phyloP scores from a whole-genome alignment of 176 grass and related monocot genomes.

The Bromus sterilis region DNA sequence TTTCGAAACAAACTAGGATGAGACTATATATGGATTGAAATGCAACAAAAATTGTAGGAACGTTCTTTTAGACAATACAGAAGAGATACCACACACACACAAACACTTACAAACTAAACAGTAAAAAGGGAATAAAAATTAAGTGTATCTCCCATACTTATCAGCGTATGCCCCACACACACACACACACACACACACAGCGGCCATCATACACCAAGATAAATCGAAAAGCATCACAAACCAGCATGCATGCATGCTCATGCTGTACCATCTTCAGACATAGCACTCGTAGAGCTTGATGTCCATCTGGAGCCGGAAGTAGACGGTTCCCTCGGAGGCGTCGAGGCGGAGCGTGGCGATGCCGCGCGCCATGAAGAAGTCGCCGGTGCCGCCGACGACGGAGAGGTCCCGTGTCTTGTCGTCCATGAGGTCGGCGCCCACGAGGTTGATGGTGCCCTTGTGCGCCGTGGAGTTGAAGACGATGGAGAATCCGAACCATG shows the following conservation, averaged over 20 bases:
- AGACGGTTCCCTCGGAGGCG: neutral
- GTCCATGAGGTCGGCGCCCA: neutral
- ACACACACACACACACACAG: neutral
- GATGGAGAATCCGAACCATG: neutral
- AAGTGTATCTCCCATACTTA: neutral
- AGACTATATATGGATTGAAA: too few relatives aligned
- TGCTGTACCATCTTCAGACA: too few relatives aligned
- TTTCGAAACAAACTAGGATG: too few relatives aligned
- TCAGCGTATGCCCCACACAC: neutral
- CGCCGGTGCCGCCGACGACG: conserved; percentile 25
- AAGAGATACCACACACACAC: too few relatives aligned
- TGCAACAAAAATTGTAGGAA: too few relatives aligned
- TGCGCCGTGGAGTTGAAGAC: neutral
- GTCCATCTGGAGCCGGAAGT: neutral
- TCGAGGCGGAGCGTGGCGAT: conserved; percentile 20
- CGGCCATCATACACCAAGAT: neutral
- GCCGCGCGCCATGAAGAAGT: conserved; percentile 43
- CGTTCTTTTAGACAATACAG: too few relatives aligned
- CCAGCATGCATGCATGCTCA: too few relatives aligned
- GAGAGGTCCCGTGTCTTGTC: conserved; percentile 20
- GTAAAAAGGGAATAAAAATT: neutral
- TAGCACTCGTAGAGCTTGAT: neutral
- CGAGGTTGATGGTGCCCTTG: neutral
- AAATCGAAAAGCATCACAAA: neutral
- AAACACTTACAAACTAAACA: too few relatives aligned